phyloP scores from a whole-genome alignment of 1,284 basidiomycete genomes.

The Microstroma glucosiphilum region DNA sequence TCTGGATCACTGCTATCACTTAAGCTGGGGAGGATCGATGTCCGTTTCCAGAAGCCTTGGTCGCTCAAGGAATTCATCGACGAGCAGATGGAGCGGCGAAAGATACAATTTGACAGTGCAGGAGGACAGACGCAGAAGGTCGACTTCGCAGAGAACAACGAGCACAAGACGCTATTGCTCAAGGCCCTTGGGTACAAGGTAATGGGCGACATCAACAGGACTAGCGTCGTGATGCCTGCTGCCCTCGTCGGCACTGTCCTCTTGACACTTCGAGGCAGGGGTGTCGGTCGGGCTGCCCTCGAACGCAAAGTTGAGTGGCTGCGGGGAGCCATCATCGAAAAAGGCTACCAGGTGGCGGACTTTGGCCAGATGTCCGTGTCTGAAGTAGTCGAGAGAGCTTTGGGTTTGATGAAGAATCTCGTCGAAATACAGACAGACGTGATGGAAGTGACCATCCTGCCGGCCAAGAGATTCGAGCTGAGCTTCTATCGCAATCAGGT shows the following conservation, averaged over 20 bases:
- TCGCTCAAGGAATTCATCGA: constrained; percentile 48
- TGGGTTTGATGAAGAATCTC: constrained; percentile 48
- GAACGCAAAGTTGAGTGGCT: constrained; percentile 49
- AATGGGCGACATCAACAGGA: constrained; percentile 51
- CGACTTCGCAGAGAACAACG: constrained; percentile 26
- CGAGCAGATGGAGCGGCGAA: constrained; percentile 38
- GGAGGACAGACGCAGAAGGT: not conserved
- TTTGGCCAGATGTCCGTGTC: constrained; percentile 41
- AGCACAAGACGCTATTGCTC: constrained; percentile 43
- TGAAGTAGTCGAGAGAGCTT: constrained; percentile 48
- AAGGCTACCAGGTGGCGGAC: constrained; percentile 51
- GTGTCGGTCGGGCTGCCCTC: constrained; percentile 50
- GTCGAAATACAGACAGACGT: constrained; percentile 44
- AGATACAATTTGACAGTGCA: constrained; percentile 19
- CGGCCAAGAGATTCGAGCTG: constrained; percentile 50
- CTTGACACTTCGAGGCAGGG: constrained; percentile 48
- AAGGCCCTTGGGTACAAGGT: constrained; percentile 51
- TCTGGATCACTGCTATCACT: constrained; percentile 47
- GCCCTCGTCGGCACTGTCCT: constrained; percentile 51
- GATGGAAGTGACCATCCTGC: constrained; percentile 50
- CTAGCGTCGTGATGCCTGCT: constrained; percentile 52
- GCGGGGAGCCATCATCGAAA: constrained; percentile 36
- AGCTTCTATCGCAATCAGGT: constrained; percentile 51
- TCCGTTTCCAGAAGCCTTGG: constrained; percentile 51
- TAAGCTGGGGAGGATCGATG: constrained; percentile 51